Evolutionary conservation across 225 moss, liverwort and hornwort species (phyloP).

Genomic region (Thuidium tamariscinum): DNA sequence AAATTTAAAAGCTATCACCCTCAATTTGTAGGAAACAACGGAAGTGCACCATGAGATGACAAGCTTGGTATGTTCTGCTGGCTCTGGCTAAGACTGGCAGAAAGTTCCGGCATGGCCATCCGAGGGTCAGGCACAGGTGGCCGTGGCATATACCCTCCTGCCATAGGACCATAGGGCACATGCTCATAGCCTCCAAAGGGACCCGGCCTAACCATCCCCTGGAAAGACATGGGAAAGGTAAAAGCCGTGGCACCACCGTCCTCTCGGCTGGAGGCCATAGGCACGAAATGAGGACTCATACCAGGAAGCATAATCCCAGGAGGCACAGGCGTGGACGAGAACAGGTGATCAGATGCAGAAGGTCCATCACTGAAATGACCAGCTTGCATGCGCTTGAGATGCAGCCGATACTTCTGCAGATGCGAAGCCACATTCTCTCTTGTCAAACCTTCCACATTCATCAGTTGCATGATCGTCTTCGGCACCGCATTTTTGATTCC

Average conservation of each 20-base stretch:
- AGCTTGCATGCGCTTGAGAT: constrained; percentile 80
- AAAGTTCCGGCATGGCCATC: constrained; percentile 17
- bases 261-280: constrained; percentile 39
- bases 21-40: constrained; percentile 55
- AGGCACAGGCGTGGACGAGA: constrained; percentile 46
- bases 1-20: not conserved
- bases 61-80: constrained; percentile 28
- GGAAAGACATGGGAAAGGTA: constrained; percentile 38
- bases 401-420: constrained; percentile 81
- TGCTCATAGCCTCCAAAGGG: constrained; percentile 60
- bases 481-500: constrained; percentile 92
- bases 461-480: constrained; percentile 97
- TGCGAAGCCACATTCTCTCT: constrained; percentile 95
- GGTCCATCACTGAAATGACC: constrained; percentile 64
- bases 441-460: constrained; percentile 93
- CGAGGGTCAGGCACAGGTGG: constrained; percentile 36
- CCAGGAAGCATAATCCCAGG: not conserved
- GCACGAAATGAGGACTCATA: constrained; percentile 40
- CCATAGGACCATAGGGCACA: constrained; percentile 43
- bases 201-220: constrained; percentile 31
- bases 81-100: constrained; percentile 1
- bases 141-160: constrained; percentile 43
- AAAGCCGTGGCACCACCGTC: constrained; percentile 38
- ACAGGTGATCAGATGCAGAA: constrained; percentile 67
- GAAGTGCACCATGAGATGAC: constrained; percentile 51